A percentile compares a stretch with the other conserved stretches of the same genome.
These are phyloP conservation scores for Pyronema domesticum DNA, from an alignment of 495 filamentous ascomycete species.

Conservation along the genomic window DNA sequence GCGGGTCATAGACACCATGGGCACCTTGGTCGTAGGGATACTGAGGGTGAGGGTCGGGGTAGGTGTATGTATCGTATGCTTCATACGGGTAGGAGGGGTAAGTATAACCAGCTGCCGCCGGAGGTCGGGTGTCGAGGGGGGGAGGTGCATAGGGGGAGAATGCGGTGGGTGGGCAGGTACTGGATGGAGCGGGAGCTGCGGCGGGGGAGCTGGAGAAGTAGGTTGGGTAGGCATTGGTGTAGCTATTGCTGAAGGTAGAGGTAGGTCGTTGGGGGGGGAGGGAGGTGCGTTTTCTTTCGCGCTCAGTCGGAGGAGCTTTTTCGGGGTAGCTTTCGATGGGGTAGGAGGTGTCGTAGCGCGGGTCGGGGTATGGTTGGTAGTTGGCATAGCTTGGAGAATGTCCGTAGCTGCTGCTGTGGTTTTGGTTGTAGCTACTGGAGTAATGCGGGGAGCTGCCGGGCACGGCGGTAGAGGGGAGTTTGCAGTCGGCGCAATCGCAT, in stretches of 20 bases:
- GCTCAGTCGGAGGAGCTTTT: not conserved
- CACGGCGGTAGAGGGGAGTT: slow-evolving; percentile 12
- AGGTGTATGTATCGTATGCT: too few species aligned
- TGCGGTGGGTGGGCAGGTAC: slow-evolving; percentile 17
- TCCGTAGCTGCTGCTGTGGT: not conserved
- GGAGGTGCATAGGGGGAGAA: slow-evolving; percentile 21
- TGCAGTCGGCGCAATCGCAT: slow-evolving; percentile 22
- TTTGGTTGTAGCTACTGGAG: not conserved
- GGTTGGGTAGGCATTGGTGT: slow-evolving; percentile 1
- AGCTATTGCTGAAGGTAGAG: slow-evolving; percentile 14
- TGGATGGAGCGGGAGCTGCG: slow-evolving; percentile 12
- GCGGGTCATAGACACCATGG: slow-evolving; percentile 8
- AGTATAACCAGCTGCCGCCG: slow-evolving; percentile 7
- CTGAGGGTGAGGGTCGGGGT: slow-evolving; percentile 7
- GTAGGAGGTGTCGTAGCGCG: not conserved
- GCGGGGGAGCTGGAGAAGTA: slow-evolving; percentile 9
- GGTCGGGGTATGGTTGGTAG: not conserved
- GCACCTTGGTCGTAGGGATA: slow-evolving; percentile 1
- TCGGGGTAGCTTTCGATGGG: not conserved
- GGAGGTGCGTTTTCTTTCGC: slow-evolving; percentile 16
- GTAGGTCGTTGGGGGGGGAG: slow-evolving; percentile 19
- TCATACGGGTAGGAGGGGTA: slow-evolving; percentile 21
- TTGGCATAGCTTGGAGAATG: not conserved
- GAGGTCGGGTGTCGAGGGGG: slow-evolving; percentile 11
- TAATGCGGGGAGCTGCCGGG: slow-evolving; percentile 8